These are phyloP conservation scores for Ogataea glucozyma DNA, from an alignment of 805 yeast genomes.

Conservation along the genomic window DNA sequence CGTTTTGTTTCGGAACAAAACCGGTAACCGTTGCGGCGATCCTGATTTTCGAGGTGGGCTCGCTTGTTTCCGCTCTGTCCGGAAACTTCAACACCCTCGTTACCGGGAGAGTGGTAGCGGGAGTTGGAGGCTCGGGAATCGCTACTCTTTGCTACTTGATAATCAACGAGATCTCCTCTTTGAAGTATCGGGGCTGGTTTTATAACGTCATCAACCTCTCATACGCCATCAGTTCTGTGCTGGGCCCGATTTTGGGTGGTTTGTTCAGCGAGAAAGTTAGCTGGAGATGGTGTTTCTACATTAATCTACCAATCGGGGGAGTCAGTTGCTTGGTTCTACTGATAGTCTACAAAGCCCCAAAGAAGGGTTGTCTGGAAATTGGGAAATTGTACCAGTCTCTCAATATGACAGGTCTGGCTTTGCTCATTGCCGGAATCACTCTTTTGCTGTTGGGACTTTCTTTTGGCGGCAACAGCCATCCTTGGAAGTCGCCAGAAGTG, in stretches of 20 bases:
- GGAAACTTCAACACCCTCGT: slow-evolving; percentile 56
- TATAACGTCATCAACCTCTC: slow-evolving; percentile 44
- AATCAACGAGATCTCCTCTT: slow-evolving; percentile 54
- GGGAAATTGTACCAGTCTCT: slow-evolving; percentile 8
- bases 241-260: slow-evolving; percentile 71
- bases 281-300: slow-evolving; percentile 79
- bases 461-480: slow-evolving; percentile 54
- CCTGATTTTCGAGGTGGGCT: slow-evolving; percentile 59
- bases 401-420: slow-evolving; percentile 35
- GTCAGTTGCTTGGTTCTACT: slow-evolving; percentile 45
- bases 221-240: slow-evolving; percentile 51
- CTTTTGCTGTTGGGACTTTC: slow-evolving; percentile 53
- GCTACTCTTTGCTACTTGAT: slow-evolving; percentile 59
- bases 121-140: slow-evolving; percentile 77
- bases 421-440: slow-evolving; percentile 46
- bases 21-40: slow-evolving; percentile 47
- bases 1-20: slow-evolving; percentile 59
- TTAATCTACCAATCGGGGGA: slow-evolving; percentile 71
- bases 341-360: slow-evolving; percentile 10
- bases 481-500: slow-evolving; percentile 59
- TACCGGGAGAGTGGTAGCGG: slow-evolving; percentile 71
- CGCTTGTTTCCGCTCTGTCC: slow-evolving; percentile 58
- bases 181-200: slow-evolving; percentile 40
- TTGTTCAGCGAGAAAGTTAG: slow-evolving; percentile 50
- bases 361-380: too few relatives aligned